Evolutionary conservation across 805 yeast species (phyloP), one percentile per base, ranked within the genome.

Genomic region (Hanseniaspora jakobsenii): DNA sequence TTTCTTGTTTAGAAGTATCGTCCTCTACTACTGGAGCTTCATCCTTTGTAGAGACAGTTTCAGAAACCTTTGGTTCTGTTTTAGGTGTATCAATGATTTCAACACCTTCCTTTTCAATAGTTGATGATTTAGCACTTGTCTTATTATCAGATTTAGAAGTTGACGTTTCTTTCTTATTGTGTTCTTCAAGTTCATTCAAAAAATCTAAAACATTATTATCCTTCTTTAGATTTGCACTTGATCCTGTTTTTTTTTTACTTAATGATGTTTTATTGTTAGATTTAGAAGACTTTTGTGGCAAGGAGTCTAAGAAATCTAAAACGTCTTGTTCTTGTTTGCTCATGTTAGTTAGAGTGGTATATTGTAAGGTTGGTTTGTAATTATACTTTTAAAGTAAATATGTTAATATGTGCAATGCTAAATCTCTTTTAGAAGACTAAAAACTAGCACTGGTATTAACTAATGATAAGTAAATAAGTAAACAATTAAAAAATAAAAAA

Each of bases 241-340:
- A 52, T 14, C 48, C 48, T 12, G 50, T 49, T 26, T 50, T 43
- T 16, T 53, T 47, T 10, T 51, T 52, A 46, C 55, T 58, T 30
- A 48, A 48, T 9, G 55, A 54, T 27, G 51, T 55, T 22, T 50
- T 53, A 32, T 45, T 51, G 22, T 50, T 49, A 3, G 48, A 26
- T 62, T 31, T 52, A 54, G 34, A 49, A 48, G 23, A 68, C 63
- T 70, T 67, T 39, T 78, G 85, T 3, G 93, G 91, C 38, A 85
- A 70, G 1, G 87, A 79, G 55, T 81, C 85, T 52, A 82, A 68
- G 56, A 83, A 83, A 50, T 81, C 89, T 44, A 82, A 67, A 4
- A 82, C 89, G 53, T 81, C 89, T 50, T 79, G 82, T 19, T 78
- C 77, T 46, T 62, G 65, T 31, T 49, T 50, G 14, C 41, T 30